Evolutionary conservation across 768 basidiomycete genomes (phyloP).

Genomic region (Artomyces pyxidatus): DNA sequence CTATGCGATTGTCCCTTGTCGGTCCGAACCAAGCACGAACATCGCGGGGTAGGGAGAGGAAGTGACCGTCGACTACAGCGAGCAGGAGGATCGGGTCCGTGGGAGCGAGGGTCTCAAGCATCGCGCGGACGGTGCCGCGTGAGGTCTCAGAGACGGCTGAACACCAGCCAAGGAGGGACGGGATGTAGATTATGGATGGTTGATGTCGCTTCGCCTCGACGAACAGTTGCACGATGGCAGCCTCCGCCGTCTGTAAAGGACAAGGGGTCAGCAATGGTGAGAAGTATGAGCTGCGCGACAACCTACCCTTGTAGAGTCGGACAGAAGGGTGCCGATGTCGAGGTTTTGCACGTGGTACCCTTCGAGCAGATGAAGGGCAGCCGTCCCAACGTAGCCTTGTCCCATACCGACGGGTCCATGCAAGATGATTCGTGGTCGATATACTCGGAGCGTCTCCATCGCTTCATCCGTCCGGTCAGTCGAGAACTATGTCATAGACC

Average conservation of each 20-base stretch:
- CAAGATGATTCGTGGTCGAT: conserved; percentile 81
- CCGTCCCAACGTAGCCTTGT: conserved; percentile 83
- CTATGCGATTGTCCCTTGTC: conserved; percentile 66
- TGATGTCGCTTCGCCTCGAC: conserved; percentile 96
- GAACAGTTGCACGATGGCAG: conserved; percentile 90
- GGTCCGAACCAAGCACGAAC: conserved; percentile 90
- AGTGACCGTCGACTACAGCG: conserved; percentile 76
- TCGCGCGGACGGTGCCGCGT: conserved; percentile 76
- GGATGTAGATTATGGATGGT: conserved; percentile 93
- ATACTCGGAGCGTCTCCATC: conserved; percentile 85
- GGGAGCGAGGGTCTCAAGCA: conserved; percentile 86
- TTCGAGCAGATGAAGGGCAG: conserved; percentile 88
- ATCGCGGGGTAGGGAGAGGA: conserved; percentile 64
- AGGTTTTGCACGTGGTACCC: conserved; percentile 93
- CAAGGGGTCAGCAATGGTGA: too few species aligned
- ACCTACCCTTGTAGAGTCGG: conserved; percentile 83
- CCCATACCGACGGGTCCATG: conserved; percentile 84
- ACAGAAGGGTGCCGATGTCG: conserved; percentile 81
- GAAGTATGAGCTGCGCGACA: too few species aligned
- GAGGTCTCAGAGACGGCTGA: conserved; percentile 77
- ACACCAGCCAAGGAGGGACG: conserved; percentile 82
- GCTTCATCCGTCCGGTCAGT: conserved; percentile 36
- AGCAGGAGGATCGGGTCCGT: conserved; percentile 92
- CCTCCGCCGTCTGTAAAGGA: conserved; percentile 65
- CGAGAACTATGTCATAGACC: background rate